Percentiles rank a stretch among this genome's conserved stretches.
Evolutionary conservation across 78 protist genomes (phyloP).

Genomic region (Dictyostelium firmibasis): DNA sequence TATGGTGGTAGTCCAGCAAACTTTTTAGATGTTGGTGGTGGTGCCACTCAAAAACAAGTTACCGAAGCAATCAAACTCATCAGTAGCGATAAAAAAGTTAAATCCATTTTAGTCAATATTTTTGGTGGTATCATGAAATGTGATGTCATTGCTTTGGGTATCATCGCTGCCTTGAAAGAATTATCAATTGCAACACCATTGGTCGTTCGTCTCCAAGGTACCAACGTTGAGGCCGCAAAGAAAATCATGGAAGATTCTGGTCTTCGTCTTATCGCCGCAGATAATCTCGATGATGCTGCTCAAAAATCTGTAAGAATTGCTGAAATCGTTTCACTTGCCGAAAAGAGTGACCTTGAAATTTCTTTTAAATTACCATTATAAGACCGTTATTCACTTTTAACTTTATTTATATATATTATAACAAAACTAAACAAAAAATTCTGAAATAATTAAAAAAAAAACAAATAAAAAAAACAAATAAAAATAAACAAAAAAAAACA

Average conservation of each 20-base stretch:
- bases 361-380: conserved; percentile 77
- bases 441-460: not conserved
- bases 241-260: conserved; percentile 85
- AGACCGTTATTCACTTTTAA: not conserved
- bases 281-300: conserved; percentile 95
- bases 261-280: conserved; percentile 79
- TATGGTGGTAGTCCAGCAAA: conserved; percentile 98
- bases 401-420: not conserved
- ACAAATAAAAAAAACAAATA: not conserved
- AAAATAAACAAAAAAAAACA: too few relatives aligned
- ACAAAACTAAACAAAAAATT: not conserved
- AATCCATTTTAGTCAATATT: conserved; percentile 95
- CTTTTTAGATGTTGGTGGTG: conserved; percentile 99
- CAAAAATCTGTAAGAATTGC: conserved; percentile 82
- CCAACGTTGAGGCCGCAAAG: conserved; percentile 88
- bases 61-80: conserved; percentile 95
- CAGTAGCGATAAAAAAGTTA: conserved; percentile 81
- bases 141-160: conserved; percentile 94
- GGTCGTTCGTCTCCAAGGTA: conserved; percentile 94
- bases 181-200: conserved; percentile 83
- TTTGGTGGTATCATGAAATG: conserved; percentile 97
- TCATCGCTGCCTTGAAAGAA: conserved; percentile 89
- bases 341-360: conserved; percentile 38
- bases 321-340: conserved; percentile 67
- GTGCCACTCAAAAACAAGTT: conserved; percentile 93